Evolutionary conservation across 495 filamentous ascomycete genomes (phyloP), one percentile per base, ranked within the genome.

Genomic region (Cercophora newfieldiana): DNA sequence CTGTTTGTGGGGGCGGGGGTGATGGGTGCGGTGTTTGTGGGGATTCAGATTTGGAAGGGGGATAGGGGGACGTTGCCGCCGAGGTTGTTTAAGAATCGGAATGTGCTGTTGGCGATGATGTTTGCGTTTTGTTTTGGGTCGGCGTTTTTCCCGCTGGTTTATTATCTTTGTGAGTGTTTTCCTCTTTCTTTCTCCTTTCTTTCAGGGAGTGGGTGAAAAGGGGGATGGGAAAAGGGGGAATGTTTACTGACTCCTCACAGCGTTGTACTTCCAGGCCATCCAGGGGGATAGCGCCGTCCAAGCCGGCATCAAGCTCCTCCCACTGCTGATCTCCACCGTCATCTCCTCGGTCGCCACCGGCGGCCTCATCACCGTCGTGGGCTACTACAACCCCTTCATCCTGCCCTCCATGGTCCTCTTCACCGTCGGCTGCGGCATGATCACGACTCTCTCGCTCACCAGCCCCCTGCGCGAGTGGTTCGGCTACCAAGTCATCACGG

Each of bases 181-280:
- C 7, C 58, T 5, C 31, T 19, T 48, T 37, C 24, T 18, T n/a
- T n/a, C n/a, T n/a, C n/a, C n/a, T n/a, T n/a, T n/a, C n/a, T n/a
- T n/a, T n/a, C n/a, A n/a, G n/a, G n/a, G n/a, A n/a, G n/a, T n/a
- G n/a, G n/a, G n/a, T n/a, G n/a, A n/a, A n/a, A n/a, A n/a, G n/a
- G n/a, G n/a, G n/a, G n/a, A n/a, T n/a, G n/a, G n/a, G n/a, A n/a
- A 2, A 26, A 48, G 33, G 7, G 7, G n/a, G 37, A n/a, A n/a
- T n/a, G 30, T 22, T 28, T 5, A 14, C 70, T 70, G 64, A 70
- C 62, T 7, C 6, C 19, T 2, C 7, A 1, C 65, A 80, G 78
- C 94, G 0, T 87, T 95, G 60, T 97, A 90, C 86, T 96, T 97
- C 82, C 94, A 97, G 71, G 90, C 91, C 21, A 88, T 97, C 79